Conservation (phyloP, 2,329 filamentous ascomycete species). For the Ophiostoma piceae region DNA sequence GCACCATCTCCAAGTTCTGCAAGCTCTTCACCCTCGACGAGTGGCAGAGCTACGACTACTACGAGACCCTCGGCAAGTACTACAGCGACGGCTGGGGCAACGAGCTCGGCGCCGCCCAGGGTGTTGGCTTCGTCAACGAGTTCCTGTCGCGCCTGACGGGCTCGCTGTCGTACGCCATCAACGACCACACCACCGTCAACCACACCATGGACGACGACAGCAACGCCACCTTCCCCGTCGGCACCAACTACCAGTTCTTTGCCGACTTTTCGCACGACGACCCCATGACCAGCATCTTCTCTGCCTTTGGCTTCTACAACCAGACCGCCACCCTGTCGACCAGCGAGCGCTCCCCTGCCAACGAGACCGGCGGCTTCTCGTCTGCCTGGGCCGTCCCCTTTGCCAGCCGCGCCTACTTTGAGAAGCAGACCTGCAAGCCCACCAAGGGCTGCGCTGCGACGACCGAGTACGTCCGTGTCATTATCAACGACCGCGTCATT, state of each 20-base stretch:
- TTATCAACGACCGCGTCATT: slow-evolving; percentile 80
- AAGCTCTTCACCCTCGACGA: slow-evolving; percentile 65
- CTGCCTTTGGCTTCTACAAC: slow-evolving; percentile 74
- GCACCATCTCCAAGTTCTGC: slow-evolving; percentile 64
- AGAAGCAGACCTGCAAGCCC: slow-evolving; percentile 70
- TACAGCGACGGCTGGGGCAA: slow-evolving; percentile 76
- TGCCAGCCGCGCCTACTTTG: slow-evolving; percentile 72
- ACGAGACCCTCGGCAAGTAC: slow-evolving; percentile 73
- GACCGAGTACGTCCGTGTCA: slow-evolving; percentile 69
- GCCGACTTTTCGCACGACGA: slow-evolving; percentile 94
- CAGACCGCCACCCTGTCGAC: slow-evolving; percentile 44
- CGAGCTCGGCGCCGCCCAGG: slow-evolving; percentile 74
- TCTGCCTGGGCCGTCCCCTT: slow-evolving; percentile 80
- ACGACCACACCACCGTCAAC: slow-evolving; percentile 72
- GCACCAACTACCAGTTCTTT: slow-evolving; percentile 55
- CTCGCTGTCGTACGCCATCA: slow-evolving; percentile 53
- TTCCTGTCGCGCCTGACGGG: slow-evolving; percentile 73
- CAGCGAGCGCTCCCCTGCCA: slow-evolving; percentile 44
- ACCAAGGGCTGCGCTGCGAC: slow-evolving; percentile 30
- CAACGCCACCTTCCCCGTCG: slow-evolving; percentile 66
- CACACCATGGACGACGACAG: slow-evolving; percentile 60
- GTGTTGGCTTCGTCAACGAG: slow-evolving; percentile 83
- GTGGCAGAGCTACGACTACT: slow-evolving; percentile 77
- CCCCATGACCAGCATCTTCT: slow-evolving; percentile 70
- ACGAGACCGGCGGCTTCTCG: slow-evolving; percentile 60